phyloP scores from a whole-genome alignment of 805 yeast species.

The Wickerhamiella lipophila region DNA sequence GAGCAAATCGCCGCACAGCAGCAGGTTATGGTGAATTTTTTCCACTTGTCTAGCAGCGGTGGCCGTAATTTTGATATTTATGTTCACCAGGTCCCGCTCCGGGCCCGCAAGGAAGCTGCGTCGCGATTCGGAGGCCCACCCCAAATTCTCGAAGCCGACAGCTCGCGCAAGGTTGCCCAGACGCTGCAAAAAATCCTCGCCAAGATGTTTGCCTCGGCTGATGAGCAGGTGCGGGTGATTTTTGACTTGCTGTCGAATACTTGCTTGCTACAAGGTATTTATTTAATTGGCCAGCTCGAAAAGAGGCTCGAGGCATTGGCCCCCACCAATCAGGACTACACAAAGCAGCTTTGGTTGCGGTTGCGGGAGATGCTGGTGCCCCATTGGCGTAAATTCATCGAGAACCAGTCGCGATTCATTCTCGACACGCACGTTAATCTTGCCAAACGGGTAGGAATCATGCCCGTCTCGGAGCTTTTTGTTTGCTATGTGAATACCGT shows the following conservation, averaged over 20 bases:
- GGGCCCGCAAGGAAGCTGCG: conserved; percentile 18
- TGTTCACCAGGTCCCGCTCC: conserved; percentile 26
- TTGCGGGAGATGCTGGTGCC: conserved; percentile 38
- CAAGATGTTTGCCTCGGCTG: conserved; percentile 33
- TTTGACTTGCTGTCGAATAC: conserved; percentile 30
- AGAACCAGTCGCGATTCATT: conserved; percentile 38
- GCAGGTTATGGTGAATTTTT: conserved; percentile 35
- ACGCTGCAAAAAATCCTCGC: conserved; percentile 37
- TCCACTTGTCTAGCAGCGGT: conserved; percentile 33
- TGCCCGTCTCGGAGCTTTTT: conserved; percentile 36
- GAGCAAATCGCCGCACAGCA: conserved; percentile 32
- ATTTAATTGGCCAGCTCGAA: conserved; percentile 35
- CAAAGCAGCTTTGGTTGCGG: conserved; percentile 38
- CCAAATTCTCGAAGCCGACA: conserved; percentile 31
- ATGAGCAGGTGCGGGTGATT: conserved; percentile 24
- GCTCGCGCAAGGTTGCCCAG: conserved; percentile 38
- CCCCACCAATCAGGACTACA: conserved; percentile 52
- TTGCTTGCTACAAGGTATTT: conserved; percentile 34
- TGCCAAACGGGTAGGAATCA: conserved; percentile 32
- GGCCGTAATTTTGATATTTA: conserved; percentile 27
- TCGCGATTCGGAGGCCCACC: conserved; percentile 23
- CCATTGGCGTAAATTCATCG: conserved; percentile 49
- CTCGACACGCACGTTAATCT: conserved; percentile 30
- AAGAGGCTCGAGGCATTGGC: conserved; percentile 29
- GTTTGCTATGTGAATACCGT: conserved; percentile 28